Base-by-base conservation (phyloP, 208 protist genomes). In the Leishmania amazonensis region DNA sequence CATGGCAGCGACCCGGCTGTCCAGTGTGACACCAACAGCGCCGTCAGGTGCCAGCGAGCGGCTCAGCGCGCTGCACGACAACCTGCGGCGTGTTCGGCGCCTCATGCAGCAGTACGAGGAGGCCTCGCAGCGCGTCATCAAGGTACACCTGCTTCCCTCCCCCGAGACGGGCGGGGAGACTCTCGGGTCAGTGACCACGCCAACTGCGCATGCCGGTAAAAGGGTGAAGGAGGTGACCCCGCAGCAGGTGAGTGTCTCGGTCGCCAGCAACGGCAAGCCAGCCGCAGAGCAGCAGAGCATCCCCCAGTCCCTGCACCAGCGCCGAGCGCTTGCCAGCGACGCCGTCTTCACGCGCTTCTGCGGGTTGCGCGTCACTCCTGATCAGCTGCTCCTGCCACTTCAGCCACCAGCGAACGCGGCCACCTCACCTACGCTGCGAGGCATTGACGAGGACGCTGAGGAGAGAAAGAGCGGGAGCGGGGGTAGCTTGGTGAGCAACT, bases 91-190 rank as follows among this genome's bases (percentile, higher is more conserved):
- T 40, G 80, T 86, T 58, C 78, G 81, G 31, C 78, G 45, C 40
- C 79, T 90, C 28, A 78, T 90, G 80, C 75, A 88, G 38, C 76
- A 83, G 51, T 90, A 88, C 85, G 85, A 88, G 42, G 62, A 74
- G 51, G 70, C 78, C 28, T 83, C 68, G 54, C 80, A 87, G 78
- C 79, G 74, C 15, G 78, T 79, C n/a, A 75, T 87, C 21, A 54
- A 75, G 64, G 65, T 87, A 78, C 68, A 81, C 75, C 72, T 78
- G 40, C n/a, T 62, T 45, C 76, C 58, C 28, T 70, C 68, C 19
- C 6, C 78, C 58, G 76, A 75, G 35, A 80, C 76, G 24, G 79
- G 80, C 31, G 60, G 80, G 35, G 28, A n/a, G 49, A 45, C 45
- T 31, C 35, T 70, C 53, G 54, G 35, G 35, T 42, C 73, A 3